Evolutionary conservation across 2,329 filamentous ascomycete species (phyloP).

Genomic region (Fusarium humuli): DNA sequence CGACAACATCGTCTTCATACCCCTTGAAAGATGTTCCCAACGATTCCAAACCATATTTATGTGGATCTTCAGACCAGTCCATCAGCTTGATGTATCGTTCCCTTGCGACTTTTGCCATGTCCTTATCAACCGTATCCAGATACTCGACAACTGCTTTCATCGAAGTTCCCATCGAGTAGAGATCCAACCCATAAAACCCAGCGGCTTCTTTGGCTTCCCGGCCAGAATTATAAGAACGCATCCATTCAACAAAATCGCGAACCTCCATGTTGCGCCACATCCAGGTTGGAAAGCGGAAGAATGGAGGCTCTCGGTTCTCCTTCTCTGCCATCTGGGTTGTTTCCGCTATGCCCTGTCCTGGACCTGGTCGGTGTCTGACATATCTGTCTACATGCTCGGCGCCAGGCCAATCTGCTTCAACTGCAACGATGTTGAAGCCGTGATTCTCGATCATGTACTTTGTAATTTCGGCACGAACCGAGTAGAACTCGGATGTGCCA

Average conservation of each 20-base stretch:
- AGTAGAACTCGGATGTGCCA: slow-evolving; percentile 29
- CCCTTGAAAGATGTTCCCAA: slow-evolving; percentile 25
- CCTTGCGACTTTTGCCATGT: slow-evolving; percentile 31
- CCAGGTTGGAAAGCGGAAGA: slow-evolving; percentile 28
- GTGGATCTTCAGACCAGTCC: slow-evolving; percentile 26
- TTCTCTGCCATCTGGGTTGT: slow-evolving; percentile 17
- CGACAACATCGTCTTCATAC: slow-evolving; percentile 20
- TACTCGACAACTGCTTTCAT: slow-evolving; percentile 32
- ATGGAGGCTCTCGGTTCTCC: slow-evolving; percentile 18
- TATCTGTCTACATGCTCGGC: slow-evolving; percentile 30
- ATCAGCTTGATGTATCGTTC: slow-evolving; percentile 20
- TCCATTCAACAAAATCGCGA: slow-evolving; percentile 30
- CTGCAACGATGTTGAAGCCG: slow-evolving; percentile 30
- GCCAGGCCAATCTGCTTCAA: slow-evolving; percentile 33
- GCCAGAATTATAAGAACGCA: slow-evolving; percentile 24
- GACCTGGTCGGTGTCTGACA: slow-evolving; percentile 13
- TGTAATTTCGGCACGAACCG: slow-evolving; percentile 28
- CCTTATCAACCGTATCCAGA: slow-evolving; percentile 26
- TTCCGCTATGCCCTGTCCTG: slow-evolving; percentile 19
- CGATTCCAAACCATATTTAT: slow-evolving; percentile 32
- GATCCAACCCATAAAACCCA: slow-evolving; percentile 25
- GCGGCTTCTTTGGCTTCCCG: slow-evolving; percentile 1
- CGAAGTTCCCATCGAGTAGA: slow-evolving; percentile 32
- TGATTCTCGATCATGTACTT: slow-evolving; percentile 34
- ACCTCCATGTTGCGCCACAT: slow-evolving; percentile 38